Conservation (phyloP, 306 rosid species). For the Casuarina equisetifolia region DNA sequence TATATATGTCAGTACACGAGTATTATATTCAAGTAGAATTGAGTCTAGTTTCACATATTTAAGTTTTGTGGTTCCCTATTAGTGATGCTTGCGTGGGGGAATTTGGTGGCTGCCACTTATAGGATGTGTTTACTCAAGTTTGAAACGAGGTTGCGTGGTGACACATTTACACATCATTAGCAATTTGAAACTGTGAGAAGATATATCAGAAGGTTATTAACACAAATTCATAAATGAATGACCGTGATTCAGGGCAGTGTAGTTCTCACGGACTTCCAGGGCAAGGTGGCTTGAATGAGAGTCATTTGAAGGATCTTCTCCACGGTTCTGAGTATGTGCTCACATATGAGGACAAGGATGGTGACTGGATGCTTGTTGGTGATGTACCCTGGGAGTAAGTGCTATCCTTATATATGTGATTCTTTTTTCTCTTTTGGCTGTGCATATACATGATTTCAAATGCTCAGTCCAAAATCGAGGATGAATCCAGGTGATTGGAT, state of each 20-base stretch:
- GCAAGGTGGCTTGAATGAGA: conserved; percentile 72
- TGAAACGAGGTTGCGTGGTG: conserved; percentile 13
- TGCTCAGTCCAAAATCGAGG: not conserved
- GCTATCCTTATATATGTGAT: not conserved
- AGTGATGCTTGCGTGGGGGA: not conserved
- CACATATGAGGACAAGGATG: conserved; percentile 92
- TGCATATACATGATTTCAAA: conserved; percentile 10
- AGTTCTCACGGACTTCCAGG: conserved; percentile 62
- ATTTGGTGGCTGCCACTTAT: not conserved
- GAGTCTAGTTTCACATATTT: not conserved
- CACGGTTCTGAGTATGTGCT: conserved; percentile 83
- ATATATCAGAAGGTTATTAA: not conserved
- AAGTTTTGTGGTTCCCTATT: not conserved
- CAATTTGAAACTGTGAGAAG: not conserved
- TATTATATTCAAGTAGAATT: not conserved
- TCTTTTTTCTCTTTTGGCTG: not conserved
- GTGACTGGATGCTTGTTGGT: conserved; percentile 99
- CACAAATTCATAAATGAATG: conserved; percentile 12
- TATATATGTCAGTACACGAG: too few relatives aligned
- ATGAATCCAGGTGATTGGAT: conserved; percentile 7
- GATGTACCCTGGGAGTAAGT: conserved; percentile 99
- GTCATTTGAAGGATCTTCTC: conserved; percentile 81
- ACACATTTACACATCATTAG: not conserved
- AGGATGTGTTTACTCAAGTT: not conserved
- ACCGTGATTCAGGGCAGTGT: conserved; percentile 68